Evolutionary conservation across 345 rosid species (phyloP), one percentile per base, ranked within the genome.

Genomic region (Noccaea caerulescens): DNA sequence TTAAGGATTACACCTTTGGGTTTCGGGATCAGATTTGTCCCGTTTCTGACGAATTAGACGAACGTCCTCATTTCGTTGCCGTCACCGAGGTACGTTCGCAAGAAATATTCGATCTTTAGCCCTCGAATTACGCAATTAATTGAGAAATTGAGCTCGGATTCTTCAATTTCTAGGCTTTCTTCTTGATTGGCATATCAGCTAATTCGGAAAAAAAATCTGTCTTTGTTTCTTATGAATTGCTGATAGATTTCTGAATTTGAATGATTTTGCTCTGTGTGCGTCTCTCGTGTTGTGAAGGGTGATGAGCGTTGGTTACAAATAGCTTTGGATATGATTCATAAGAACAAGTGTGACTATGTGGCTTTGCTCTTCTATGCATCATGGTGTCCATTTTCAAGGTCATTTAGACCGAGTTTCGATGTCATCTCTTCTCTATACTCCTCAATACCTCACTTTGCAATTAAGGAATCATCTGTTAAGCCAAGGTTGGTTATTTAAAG

Each of bases 341-440:
- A 73, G 83, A 78, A 82, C 38, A 76, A 81, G 32, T 74, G 81
- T 61, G 79, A 78, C 14, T 87, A 85, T 51, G 96, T 86, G 63
- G 94, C 98, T 23, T 81, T 91, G 81, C 91, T 93, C 54, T 93
- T 93, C 75, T 91, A 89, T 72, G 96, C 98, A 38, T 85, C 94
- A 1, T 91, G 98, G 97, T 94, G 99, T 78, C 99, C 96, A 34
- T 94, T 94, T 72, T 94, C 99, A 1, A 77, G 85, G 71, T 74
- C 71, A n/a, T 84, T 94, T 55, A 80, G 89, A 44, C 97, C 95
- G 3, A 81, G 79, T 47, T 91, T 94, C 69, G 82, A 86, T 57
- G 38, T 84, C 67, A 73, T 94, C 39, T 77, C 99, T 37, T 81
- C 91, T 58, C 69, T 85, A 11, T 94, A 83, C 76, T 83, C 95